A percentile compares a stretch with the other conserved stretches of the same genome.
Evolutionary conservation across 345 rosid genomes (phyloP).

Genomic region (Kernera saxatilis): DNA sequence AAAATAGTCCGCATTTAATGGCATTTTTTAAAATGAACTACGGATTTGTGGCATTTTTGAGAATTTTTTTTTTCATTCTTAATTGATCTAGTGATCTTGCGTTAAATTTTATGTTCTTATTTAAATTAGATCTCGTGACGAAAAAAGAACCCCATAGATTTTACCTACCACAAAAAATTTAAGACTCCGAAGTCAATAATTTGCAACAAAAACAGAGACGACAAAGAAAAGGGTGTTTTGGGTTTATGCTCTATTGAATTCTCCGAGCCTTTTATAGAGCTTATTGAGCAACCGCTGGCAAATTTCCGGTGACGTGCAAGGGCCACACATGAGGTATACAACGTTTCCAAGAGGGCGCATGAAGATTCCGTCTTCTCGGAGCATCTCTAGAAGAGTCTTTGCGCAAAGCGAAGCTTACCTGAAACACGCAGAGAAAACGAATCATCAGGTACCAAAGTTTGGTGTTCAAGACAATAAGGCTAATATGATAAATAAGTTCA

Average conservation of each 20-base stretch:
- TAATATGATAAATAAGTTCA: not conserved
- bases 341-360: constrained; percentile 85
- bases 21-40: too few relatives aligned
- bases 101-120: not conserved
- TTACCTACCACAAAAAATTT: not conserved
- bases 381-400: constrained; percentile 57
- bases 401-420: constrained; percentile 76
- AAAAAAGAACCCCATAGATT: not conserved
- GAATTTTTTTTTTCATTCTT: too few relatives aligned
- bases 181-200: not conserved
- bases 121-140: not conserved
- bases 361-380: constrained; percentile 71
- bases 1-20: too few relatives aligned
- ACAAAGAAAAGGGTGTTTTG: too few relatives aligned
- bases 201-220: not conserved
- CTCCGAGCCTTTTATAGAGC: constrained; percentile 52
- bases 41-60: too few relatives aligned
- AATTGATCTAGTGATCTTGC: not conserved
- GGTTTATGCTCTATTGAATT: constrained; percentile 25
- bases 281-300: constrained; percentile 58
- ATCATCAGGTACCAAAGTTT: not conserved
- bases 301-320: constrained; percentile 62
- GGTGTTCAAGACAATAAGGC: not conserved
- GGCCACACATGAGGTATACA: constrained; percentile 87
- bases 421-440: not conserved